Evolutionary conservation across 495 filamentous ascomycete species (phyloP).

Genomic region (Aspergillus steynii): DNA sequence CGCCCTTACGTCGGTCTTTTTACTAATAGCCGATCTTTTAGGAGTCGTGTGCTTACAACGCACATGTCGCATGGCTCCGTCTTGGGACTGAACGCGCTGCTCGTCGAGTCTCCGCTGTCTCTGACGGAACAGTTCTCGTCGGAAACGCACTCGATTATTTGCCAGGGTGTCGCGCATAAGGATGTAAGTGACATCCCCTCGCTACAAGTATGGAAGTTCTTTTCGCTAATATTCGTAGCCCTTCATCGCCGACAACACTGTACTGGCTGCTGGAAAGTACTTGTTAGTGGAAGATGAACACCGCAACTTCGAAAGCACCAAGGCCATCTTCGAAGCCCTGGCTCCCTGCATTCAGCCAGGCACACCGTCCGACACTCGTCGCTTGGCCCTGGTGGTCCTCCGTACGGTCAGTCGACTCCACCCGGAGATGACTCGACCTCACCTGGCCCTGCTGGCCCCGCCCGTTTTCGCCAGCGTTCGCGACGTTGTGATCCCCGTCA

Average conservation of each 20-base stretch:
- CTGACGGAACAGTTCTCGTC: constrained; percentile 66
- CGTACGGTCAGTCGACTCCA: constrained; percentile 79
- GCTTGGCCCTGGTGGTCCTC: constrained; percentile 84
- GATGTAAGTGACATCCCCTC: constrained; percentile 53
- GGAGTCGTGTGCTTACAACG: constrained; percentile 70
- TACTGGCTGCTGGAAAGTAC: constrained; percentile 94
- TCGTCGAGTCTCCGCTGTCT: constrained; percentile 72
- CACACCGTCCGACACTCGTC: constrained; percentile 75
- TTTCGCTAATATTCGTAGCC: constrained; percentile 48
- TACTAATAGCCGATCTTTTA: constrained; percentile 23
- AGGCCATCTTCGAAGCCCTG: constrained; percentile 75
- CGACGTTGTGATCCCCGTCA: constrained; percentile 93
- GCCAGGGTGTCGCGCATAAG: constrained; percentile 74
- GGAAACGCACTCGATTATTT: constrained; percentile 73
- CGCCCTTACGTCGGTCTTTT: background rate
- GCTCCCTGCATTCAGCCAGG: constrained; percentile 74
- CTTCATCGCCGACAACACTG: constrained; percentile 83
- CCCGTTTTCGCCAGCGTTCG: constrained; percentile 88
- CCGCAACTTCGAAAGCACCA: constrained; percentile 62
- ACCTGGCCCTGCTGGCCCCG: constrained; percentile 73
- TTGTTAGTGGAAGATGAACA: constrained; percentile 62
- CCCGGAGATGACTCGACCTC: constrained; percentile 73
- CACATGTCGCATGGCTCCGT: constrained; percentile 69
- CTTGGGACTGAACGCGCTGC: constrained; percentile 82
- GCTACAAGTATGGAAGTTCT: background rate